Evolutionary conservation across 176 grass and related monocot species (phyloP).

Genomic region (Secale cereale): DNA sequence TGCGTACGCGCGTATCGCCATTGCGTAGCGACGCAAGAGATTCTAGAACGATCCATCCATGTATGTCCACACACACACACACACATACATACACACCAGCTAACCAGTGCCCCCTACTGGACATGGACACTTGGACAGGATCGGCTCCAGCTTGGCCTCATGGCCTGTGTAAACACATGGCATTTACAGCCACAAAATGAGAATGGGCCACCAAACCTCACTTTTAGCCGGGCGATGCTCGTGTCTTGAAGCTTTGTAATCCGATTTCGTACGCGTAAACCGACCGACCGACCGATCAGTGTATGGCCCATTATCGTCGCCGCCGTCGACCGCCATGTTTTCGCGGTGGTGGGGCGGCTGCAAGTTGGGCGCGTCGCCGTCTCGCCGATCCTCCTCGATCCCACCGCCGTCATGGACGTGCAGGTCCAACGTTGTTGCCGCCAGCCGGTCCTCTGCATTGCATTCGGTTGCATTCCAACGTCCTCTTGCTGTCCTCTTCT

Average conservation of each 20-base stretch:
- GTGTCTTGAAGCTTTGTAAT: slow-evolving; percentile 45
- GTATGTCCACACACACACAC: neutral
- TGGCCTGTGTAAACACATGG: neutral
- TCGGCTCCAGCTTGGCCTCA: neutral
- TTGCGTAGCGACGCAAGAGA: neutral
- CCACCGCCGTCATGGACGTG: neutral
- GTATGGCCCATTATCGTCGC: neutral
- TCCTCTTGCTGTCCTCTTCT: neutral
- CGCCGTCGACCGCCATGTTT: neutral
- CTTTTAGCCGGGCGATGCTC: slow-evolving; percentile 16
- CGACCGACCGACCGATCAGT: too few species aligned
- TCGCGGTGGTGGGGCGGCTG: slow-evolving; percentile 16
- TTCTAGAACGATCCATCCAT: slow-evolving; percentile 14
- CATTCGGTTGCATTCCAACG: neutral
- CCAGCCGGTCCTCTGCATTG: neutral
- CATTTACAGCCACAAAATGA: neutral
- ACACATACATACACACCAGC: too few species aligned
- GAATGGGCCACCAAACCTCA: slow-evolving; percentile 16
- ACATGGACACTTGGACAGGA: too few species aligned
- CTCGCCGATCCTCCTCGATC: neutral
- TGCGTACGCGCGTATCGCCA: neutral
- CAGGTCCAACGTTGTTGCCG: neutral
- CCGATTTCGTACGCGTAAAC: neutral
- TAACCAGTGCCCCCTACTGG: neutral
- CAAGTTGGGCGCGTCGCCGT: slow-evolving; percentile 18